Percentiles rank a stretch among this genome's conserved stretches.
Conservation (phyloP, 192 early-diverging fungal species). For the Gonapodya prolifera region DNA sequence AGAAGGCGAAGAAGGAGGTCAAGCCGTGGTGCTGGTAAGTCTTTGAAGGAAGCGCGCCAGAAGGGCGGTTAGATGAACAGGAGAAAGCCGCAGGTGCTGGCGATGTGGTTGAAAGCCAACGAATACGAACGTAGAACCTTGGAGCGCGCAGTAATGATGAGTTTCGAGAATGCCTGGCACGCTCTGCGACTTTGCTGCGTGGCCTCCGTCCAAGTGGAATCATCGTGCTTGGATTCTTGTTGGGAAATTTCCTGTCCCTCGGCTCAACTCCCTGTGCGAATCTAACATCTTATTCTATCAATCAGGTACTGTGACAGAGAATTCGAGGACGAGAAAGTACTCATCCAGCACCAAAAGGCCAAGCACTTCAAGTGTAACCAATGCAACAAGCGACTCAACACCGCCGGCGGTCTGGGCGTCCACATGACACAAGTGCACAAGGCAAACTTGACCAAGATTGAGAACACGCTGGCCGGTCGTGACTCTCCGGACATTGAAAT, state of each 20-base stretch:
- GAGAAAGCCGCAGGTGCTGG: not conserved
- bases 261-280: too few relatives aligned
- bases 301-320: slow-evolving; percentile 85
- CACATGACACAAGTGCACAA: slow-evolving; percentile 92
- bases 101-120: too few relatives aligned
- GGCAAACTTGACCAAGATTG: slow-evolving; percentile 45
- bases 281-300: too few relatives aligned
- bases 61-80: not conserved
- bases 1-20: slow-evolving; percentile 29
- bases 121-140: too few relatives aligned
- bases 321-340: slow-evolving; percentile 89
- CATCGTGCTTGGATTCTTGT: not conserved
- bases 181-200: not conserved
- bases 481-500: slow-evolving; percentile 83
- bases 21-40: slow-evolving; percentile 65
- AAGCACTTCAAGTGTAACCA: slow-evolving; percentile 87
- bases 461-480: slow-evolving; percentile 68
- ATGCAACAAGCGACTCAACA: slow-evolving; percentile 76
- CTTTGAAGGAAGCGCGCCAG: slow-evolving; percentile 9
- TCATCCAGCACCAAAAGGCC: slow-evolving; percentile 84
- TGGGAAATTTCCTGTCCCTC: not conserved
- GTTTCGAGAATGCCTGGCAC: too few relatives aligned
- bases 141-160: too few relatives aligned
- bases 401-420: slow-evolving; percentile 78
- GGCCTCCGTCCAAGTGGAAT: not conserved